Evolutionary conservation across 768 basidiomycete species (phyloP).

Genomic region (Lactarius indigo): DNA sequence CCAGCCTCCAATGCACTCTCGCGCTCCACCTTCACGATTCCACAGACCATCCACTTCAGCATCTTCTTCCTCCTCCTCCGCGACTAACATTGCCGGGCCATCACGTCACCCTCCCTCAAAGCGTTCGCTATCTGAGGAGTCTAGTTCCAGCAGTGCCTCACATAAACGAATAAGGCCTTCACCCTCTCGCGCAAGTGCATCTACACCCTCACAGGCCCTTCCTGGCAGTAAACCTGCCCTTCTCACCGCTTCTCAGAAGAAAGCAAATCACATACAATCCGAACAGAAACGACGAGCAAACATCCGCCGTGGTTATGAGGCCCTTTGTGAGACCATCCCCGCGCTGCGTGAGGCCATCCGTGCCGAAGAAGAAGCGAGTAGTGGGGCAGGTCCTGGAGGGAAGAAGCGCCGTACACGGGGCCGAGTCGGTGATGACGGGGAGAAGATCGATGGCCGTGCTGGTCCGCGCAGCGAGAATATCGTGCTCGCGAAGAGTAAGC

Average conservation of each 20-base stretch:
- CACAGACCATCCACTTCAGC: slow-evolving; percentile 22
- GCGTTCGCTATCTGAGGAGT: slow-evolving; percentile 23
- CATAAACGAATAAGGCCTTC: slow-evolving; percentile 21
- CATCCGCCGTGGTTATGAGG: slow-evolving; percentile 85
- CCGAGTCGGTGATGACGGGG: slow-evolving; percentile 44
- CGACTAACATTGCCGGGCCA: slow-evolving; percentile 13
- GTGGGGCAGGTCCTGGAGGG: slow-evolving; percentile 36
- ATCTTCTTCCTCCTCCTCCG: slow-evolving; percentile 20
- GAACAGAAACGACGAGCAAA: slow-evolving; percentile 94
- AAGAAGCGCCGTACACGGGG: slow-evolving; percentile 28
- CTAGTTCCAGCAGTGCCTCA: slow-evolving; percentile 3
- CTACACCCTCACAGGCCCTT: slow-evolving; percentile 21
- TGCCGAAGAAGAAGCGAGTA: slow-evolving; percentile 62
- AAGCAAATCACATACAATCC: slow-evolving; percentile 89
- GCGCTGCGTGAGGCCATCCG: slow-evolving; percentile 75
- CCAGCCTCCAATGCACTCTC: background rate
- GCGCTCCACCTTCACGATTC: background rate
- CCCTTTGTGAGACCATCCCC: slow-evolving; percentile 80
- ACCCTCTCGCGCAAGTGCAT: slow-evolving; percentile 16
- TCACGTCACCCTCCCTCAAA: slow-evolving; percentile 20
- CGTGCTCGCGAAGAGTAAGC: slow-evolving; percentile 81
- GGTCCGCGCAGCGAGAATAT: slow-evolving; percentile 91
- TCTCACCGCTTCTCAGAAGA: slow-evolving; percentile 81
- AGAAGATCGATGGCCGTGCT: slow-evolving; percentile 76
- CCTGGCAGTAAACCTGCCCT: slow-evolving; percentile 39